Percentiles rank a stretch among this genome's conserved stretches.
These are phyloP conservation scores for Cercospora beticola DNA, from an alignment of 2,329 filamentous ascomycete species.

Conservation along the genomic window DNA sequence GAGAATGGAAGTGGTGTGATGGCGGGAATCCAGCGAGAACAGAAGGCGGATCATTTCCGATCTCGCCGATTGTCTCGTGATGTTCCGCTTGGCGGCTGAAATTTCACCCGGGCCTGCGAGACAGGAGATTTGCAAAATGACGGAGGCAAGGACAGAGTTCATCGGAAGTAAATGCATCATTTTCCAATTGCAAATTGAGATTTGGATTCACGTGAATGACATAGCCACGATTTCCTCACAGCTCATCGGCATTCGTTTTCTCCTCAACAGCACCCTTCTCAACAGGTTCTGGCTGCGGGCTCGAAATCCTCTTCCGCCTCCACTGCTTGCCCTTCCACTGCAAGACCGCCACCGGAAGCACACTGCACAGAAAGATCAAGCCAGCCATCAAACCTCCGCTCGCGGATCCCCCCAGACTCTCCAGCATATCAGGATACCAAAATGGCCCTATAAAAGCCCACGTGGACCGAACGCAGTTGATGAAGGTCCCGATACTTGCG, in stretches of 20 bases:
- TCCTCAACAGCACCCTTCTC: constrained; percentile 9
- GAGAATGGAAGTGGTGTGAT: background rate
- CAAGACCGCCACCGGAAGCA: constrained; percentile 31
- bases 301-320: constrained; percentile 13
- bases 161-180: background rate
- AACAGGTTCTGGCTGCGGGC: background rate
- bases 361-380: constrained; percentile 32
- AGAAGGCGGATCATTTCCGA: background rate
- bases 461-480: constrained; percentile 56
- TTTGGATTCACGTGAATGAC: too few relatives aligned
- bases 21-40: background rate
- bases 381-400: constrained; percentile 42
- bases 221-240: background rate
- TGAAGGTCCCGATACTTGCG: constrained; percentile 58
- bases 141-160: background rate
- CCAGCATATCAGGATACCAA: constrained; percentile 45
- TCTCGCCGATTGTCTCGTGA: background rate
- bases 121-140: background rate
- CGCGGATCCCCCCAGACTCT: constrained; percentile 38
- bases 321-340: constrained; percentile 28
- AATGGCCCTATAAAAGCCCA: constrained; percentile 53
- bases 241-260: background rate
- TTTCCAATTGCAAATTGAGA: too few relatives aligned
- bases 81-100: background rate
- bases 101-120: background rate